A percentile compares a stretch with the other conserved stretches of the same genome.
Evolutionary conservation across 1,284 basidiomycete species (phyloP).

Genomic region (Leccinum huronense): DNA sequence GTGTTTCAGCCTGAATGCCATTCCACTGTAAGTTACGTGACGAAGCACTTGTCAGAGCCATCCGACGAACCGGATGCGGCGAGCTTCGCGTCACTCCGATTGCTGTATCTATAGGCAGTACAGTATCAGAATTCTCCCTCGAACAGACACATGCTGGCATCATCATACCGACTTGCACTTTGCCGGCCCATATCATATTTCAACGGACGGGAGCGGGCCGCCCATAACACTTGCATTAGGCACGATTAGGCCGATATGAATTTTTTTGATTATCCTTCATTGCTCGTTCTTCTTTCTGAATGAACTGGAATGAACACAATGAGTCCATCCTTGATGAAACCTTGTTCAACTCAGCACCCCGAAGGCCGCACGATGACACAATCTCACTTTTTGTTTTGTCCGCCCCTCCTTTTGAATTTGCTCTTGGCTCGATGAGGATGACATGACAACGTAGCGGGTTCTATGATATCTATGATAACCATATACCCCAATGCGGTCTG

Average conservation of each 20-base stretch:
- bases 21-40: not conserved
- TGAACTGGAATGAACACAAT: not conserved
- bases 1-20: not conserved
- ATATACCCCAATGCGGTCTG: conserved; percentile 18
- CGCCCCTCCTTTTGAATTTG: not conserved
- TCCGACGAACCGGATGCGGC: conserved; percentile 6
- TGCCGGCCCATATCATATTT: not conserved
- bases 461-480: conserved; percentile 15
- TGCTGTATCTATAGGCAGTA: not conserved
- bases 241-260: conserved; percentile 20
- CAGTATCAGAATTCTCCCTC: conserved; percentile 9
- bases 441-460: conserved; percentile 3
- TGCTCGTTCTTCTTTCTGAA: not conserved
- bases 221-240: conserved; percentile 19
- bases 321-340: conserved; percentile 3
- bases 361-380: not conserved
- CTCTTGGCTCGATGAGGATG: not conserved
- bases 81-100: not conserved
- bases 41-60: not conserved
- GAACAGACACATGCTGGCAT: conserved; percentile 1
- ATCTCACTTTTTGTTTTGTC: not conserved
- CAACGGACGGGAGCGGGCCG: conserved; percentile 3
- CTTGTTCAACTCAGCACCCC: conserved; percentile 7
- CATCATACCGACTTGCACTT: not conserved
- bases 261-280: conserved; percentile 9